These are phyloP conservation scores for Miamiensis avidus DNA, from an alignment of 169 alveolate species.

Conservation along the genomic window DNA sequence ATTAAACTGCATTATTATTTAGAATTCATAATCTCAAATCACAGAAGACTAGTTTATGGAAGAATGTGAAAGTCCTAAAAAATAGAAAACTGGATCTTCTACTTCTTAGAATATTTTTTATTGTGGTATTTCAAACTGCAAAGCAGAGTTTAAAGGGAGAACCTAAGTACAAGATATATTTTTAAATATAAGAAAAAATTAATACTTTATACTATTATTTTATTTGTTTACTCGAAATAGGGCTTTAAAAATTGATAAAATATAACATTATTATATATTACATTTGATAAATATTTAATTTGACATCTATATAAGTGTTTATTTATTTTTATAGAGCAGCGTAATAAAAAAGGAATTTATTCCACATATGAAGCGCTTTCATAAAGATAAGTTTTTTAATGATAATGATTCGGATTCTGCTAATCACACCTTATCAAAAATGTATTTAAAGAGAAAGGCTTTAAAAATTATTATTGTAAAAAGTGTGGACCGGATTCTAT, in stretches of 20 bases:
- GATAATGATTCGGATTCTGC: too few species aligned
- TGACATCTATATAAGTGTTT: neutral
- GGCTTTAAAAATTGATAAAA: too few species aligned
- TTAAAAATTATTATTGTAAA: too few species aligned
- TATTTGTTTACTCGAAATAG: too few species aligned
- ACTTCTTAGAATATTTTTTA: too few species aligned
- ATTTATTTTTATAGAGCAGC: neutral
- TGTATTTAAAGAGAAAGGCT: neutral
- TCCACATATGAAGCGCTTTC: neutral
- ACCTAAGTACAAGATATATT: neutral
- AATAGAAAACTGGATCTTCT: neutral
- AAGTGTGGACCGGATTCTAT: too few species aligned
- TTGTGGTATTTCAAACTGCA: neutral
- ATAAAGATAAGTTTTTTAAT: neutral
- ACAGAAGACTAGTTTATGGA: neutral
- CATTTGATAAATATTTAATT: too few species aligned
- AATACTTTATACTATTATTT: too few species aligned
- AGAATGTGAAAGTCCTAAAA: neutral
- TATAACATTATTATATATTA: neutral
- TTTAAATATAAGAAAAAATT: too few species aligned
- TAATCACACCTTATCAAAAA: too few species aligned
- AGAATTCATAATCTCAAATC: neutral
- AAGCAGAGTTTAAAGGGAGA: too few species aligned
- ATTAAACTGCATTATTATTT: too few species aligned
- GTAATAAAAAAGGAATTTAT: neutral